phyloP scores from a whole-genome alignment of 176 grass and related monocot species.

The Raddia distichophylla region DNA sequence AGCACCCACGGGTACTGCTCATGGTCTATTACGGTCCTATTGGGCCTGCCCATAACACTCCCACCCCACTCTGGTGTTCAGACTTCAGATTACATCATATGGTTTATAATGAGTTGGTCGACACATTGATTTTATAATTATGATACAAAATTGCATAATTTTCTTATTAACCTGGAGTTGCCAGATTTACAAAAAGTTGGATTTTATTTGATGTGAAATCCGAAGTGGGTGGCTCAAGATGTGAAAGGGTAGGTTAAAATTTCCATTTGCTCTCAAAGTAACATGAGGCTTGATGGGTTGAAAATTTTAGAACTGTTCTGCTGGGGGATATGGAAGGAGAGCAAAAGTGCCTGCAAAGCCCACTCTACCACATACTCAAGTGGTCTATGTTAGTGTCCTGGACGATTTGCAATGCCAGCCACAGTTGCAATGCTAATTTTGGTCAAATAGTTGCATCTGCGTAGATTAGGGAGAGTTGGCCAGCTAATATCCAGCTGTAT shows the following conservation, averaged over 20 bases:
- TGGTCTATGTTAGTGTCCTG: neutral
- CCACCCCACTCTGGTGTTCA: neutral
- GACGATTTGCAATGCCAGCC: neutral
- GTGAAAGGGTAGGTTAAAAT: neutral
- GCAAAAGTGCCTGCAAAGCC: neutral
- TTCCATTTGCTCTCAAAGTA: neutral
- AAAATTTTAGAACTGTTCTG: neutral
- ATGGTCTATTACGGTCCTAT: no score
- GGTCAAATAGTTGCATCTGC: neutral
- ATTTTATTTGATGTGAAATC: constrained; percentile 4
- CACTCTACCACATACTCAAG: neutral
- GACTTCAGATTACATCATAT: neutral
- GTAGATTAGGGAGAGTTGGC: neutral
- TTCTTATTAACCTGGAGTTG: neutral
- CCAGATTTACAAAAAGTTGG: neutral
- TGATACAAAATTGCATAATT: neutral
- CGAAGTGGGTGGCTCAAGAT: neutral
- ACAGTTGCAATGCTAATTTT: neutral
- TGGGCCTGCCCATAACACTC: no score
- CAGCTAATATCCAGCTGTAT: neutral
- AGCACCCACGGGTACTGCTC: no score
- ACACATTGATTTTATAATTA: neutral
- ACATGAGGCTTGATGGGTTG: constrained; percentile 3
- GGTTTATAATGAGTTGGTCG: neutral
- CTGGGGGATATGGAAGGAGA: neutral